These are phyloP conservation scores for Calycina marina DNA, from an alignment of 2,329 filamentous ascomycete genomes.

Conservation along the genomic window DNA sequence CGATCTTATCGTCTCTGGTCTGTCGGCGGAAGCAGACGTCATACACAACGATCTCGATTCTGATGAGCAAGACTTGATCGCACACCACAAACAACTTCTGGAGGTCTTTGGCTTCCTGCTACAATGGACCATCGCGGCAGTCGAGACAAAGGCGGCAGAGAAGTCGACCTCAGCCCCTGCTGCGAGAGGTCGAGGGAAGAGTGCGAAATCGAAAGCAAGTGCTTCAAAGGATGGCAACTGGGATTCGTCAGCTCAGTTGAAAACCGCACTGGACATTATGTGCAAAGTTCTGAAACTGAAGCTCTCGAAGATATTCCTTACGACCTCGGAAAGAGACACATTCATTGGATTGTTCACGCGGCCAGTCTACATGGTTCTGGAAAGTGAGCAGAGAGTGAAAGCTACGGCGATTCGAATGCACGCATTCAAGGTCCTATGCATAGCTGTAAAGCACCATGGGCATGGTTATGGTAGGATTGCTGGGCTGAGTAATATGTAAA, in stretches of 20 bases:
- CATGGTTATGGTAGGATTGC: conserved; percentile 71
- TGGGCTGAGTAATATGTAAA: neutral
- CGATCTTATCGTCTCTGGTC: conserved; percentile 73
- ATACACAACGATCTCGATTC: conserved; percentile 75
- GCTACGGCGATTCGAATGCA: conserved; percentile 85
- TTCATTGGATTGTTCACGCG: conserved; percentile 86
- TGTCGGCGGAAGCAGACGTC: conserved; percentile 73
- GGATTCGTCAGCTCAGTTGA: conserved; percentile 81
- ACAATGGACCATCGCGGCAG: conserved; percentile 90
- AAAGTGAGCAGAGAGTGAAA: conserved; percentile 88
- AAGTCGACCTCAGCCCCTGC: conserved; percentile 61
- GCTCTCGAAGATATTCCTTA: conserved; percentile 83
- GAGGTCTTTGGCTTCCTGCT: conserved; percentile 90
- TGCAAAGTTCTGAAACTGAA: conserved; percentile 91
- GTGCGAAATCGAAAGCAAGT: conserved; percentile 61
- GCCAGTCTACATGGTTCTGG: conserved; percentile 83
- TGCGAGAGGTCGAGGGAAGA: conserved; percentile 59
- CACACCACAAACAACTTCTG: conserved; percentile 79
- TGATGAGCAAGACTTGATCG: conserved; percentile 77
- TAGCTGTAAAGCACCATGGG: conserved; percentile 93
- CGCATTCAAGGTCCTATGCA: conserved; percentile 90
- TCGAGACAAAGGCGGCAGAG: conserved; percentile 85
- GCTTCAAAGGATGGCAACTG: conserved; percentile 46
- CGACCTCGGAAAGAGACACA: conserved; percentile 89
- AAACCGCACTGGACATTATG: conserved; percentile 83